A percentile compares a stretch with the other conserved stretches of the same genome.
These are phyloP conservation scores for Vigna mungo DNA, from an alignment of 306 rosid genomes.

Conservation along the genomic window DNA sequence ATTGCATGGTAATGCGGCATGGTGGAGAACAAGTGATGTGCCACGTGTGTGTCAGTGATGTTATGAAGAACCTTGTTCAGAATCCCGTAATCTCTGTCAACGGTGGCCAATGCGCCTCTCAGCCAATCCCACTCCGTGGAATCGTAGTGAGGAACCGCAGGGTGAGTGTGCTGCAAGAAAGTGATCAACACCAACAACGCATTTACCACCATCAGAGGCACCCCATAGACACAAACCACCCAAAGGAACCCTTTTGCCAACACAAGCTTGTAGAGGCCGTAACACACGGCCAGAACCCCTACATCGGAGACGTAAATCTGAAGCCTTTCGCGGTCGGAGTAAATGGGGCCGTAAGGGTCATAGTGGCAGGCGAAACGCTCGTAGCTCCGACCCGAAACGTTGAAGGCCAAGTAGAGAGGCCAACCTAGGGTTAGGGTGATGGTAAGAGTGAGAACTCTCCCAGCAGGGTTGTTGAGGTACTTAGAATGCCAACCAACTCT, in stretches of 20 bases:
- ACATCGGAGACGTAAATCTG: slow-evolving; percentile 68
- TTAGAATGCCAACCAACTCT: slow-evolving; percentile 54
- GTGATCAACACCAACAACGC: slow-evolving; percentile 40
- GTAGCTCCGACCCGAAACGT: slow-evolving; percentile 72
- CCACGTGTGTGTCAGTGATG: slow-evolving; percentile 47
- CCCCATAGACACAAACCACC: slow-evolving; percentile 64
- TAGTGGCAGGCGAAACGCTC: slow-evolving; percentile 70
- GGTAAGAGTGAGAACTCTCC: slow-evolving; percentile 54
- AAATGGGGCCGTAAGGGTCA: slow-evolving; percentile 83
- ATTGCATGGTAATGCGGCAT: slow-evolving; percentile 89
- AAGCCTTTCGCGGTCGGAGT: slow-evolving; percentile 62
- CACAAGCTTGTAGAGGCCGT: slow-evolving; percentile 56
- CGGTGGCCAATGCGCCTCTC: slow-evolving; percentile 44
- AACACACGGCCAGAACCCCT: slow-evolving; percentile 55
- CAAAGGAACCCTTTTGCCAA: slow-evolving; percentile 59
- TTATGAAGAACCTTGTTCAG: slow-evolving; percentile 44
- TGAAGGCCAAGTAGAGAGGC: slow-evolving; percentile 81
- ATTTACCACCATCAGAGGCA: slow-evolving; percentile 24
- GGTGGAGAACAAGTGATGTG: slow-evolving; percentile 64
- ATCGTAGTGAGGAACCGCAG: slow-evolving; percentile 48
- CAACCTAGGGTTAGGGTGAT: slow-evolving; percentile 69
- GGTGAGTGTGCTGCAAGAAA: slow-evolving; percentile 48
- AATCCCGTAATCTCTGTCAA: slow-evolving; percentile 47
- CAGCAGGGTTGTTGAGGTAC: slow-evolving; percentile 73
- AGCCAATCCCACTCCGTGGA: slow-evolving; percentile 50